phyloP scores from a whole-genome alignment of 495 filamentous ascomycete genomes.

The Pyrenopolyporus hunteri region DNA sequence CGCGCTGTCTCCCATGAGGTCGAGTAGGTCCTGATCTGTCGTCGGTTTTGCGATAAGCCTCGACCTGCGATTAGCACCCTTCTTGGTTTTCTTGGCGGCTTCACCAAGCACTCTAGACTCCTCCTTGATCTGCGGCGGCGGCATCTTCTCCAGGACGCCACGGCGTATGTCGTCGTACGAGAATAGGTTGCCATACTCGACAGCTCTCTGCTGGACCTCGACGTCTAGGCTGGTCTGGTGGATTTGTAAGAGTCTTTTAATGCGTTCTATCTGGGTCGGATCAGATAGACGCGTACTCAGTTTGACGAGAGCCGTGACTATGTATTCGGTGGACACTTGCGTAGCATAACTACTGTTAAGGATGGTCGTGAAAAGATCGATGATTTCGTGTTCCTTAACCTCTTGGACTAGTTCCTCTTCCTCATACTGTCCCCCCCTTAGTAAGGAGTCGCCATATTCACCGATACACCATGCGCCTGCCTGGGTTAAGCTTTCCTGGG shows the following conservation, averaged over 20 bases:
- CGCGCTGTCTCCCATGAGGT: slow-evolving; percentile 85
- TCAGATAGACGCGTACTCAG: slow-evolving; percentile 88
- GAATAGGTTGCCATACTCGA: slow-evolving; percentile 94
- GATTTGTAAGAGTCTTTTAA: slow-evolving; percentile 75
- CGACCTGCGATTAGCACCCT: slow-evolving; percentile 73
- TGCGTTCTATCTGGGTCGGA: slow-evolving; percentile 78
- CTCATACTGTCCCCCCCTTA: slow-evolving; percentile 89
- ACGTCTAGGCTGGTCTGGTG: slow-evolving; percentile 86
- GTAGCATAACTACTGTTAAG: slow-evolving; percentile 91
- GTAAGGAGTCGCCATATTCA: slow-evolving; percentile 89
- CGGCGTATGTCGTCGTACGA: slow-evolving; percentile 83
- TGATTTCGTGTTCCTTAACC: slow-evolving; percentile 86
- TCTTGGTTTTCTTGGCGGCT: slow-evolving; percentile 78
- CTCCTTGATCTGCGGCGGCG: slow-evolving; percentile 93
- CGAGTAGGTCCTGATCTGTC: slow-evolving; percentile 84
- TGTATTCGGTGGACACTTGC: slow-evolving; percentile 90
- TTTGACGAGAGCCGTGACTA: slow-evolving; percentile 94
- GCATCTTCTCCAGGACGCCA: slow-evolving; percentile 97
- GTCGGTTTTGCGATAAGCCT: slow-evolving; percentile 77
- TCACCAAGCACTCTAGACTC: slow-evolving; percentile 89
- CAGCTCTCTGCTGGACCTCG: slow-evolving; percentile 93
- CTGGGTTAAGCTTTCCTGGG: slow-evolving; percentile 91
- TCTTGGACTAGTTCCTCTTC: slow-evolving; percentile 92
- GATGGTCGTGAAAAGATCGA: slow-evolving; percentile 89
- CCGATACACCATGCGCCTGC: slow-evolving; percentile 98